These are phyloP conservation scores for Ophiostoma sp. DNA, from an alignment of 2,329 filamentous ascomycete species.

Conservation along the genomic window DNA sequence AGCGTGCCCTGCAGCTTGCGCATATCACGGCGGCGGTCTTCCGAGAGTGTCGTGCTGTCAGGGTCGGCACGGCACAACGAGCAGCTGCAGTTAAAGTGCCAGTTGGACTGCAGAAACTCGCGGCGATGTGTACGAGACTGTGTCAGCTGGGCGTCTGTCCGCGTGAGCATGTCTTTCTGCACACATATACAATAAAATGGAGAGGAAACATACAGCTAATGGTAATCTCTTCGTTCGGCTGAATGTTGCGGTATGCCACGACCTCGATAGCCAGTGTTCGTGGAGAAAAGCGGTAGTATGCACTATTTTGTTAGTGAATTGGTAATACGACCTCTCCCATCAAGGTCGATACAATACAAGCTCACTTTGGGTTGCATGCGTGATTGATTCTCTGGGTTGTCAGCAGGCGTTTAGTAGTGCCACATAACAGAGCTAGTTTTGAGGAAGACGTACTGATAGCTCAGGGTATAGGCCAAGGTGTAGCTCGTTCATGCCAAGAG, in stretches of 20 bases:
- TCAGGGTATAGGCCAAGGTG: neutral
- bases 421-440: neutral
- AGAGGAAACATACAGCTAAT: neutral
- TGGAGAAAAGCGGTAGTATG: neutral
- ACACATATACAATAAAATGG: neutral
- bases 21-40: constrained; percentile 27
- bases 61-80: constrained; percentile 27
- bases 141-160: constrained; percentile 21
- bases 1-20: constrained; percentile 24
- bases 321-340: neutral
- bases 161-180: neutral
- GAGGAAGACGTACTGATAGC: neutral
- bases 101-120: constrained; percentile 25
- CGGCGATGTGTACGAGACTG: constrained; percentile 22
- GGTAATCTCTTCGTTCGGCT: neutral
- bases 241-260: neutral
- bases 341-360: neutral
- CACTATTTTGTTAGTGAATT: neutral
- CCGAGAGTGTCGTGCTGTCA: constrained; percentile 24
- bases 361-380: constrained; percentile 1
- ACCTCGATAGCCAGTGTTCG: neutral
- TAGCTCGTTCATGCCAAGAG: neutral
- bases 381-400: neutral
- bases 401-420: neutral
- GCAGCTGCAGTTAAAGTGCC: constrained; percentile 31